phyloP scores from a whole-genome alignment of 2,329 filamentous ascomycete genomes.

The Fusarium poae region DNA sequence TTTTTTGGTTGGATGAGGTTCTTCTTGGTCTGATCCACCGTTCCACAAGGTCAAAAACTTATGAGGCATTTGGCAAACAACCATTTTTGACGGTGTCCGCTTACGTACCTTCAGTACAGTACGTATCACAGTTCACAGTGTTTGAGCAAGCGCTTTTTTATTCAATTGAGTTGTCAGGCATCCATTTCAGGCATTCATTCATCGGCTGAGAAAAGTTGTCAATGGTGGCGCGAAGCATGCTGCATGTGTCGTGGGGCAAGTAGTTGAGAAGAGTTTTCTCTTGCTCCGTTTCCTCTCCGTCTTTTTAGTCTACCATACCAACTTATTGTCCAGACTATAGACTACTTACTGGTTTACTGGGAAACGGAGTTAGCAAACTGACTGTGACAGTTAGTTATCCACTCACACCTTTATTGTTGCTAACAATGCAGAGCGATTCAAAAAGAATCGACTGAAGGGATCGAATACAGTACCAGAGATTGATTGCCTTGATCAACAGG shows the following conservation, averaged over 20 bases:
- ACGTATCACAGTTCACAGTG: constrained; percentile 24
- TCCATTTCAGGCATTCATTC: constrained; percentile 13
- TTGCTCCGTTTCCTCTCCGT: constrained; percentile 33
- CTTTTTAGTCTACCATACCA: constrained; percentile 6
- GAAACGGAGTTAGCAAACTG: constrained; percentile 25
- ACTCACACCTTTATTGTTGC: constrained; percentile 28
- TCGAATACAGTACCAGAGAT: neutral
- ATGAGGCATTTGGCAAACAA: constrained; percentile 40
- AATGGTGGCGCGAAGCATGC: constrained; percentile 33
- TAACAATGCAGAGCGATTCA: constrained; percentile 9
- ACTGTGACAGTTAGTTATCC: constrained; percentile 24
- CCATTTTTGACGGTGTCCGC: constrained; percentile 38
- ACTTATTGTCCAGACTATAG: neutral
- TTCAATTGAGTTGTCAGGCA: constrained; percentile 26
- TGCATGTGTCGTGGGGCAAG: constrained; percentile 22
- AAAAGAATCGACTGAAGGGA: constrained; percentile 10
- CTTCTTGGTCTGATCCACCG: constrained; percentile 34
- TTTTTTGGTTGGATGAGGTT: constrained; percentile 20
- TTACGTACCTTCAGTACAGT: constrained; percentile 31
- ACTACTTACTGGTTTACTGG: neutral
- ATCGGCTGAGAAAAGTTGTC: neutral
- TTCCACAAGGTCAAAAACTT: constrained; percentile 22
- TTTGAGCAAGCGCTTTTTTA: neutral
- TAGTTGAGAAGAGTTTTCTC: constrained; percentile 42
- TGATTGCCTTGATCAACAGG: neutral